Base-by-base conservation (phyloP, 306 rosid genomes). In the Lupinus albus region DNA sequence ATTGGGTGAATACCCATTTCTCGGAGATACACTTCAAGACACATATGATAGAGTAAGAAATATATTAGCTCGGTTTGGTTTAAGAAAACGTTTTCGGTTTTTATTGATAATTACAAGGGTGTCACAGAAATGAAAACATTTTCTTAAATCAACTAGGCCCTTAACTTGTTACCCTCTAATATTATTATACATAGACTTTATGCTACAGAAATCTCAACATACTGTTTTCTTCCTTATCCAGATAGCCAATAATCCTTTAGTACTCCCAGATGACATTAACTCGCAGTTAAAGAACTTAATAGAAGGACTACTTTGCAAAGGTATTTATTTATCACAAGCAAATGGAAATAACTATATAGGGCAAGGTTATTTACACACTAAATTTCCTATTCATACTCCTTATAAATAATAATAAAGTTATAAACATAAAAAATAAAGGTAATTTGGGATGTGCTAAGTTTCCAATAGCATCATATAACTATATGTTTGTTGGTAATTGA, bases 1-100 rank as follows among this genome's bases (percentile, higher is more conserved):
- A 41, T 64, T 88, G 64, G 99, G 99, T 16, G 85, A 82, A 47
- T 88, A 88, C 79, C 99, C 99, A 30, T 94, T 90, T 83, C 92
- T 94, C 13, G 99, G 99, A 66, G 99, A 94, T 73, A 86, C 99
- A 25, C 89, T 94, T 73, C 99, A 94, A 80, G 99, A 94, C 63
- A 94, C 99, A 12, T 93, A 93, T 62, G 99, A 94, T 71, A 90
- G 74, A 88, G 99, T 93, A 84, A 64, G 82, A 63, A 47, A 49
- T 42, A 70, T 4, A 55, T 25, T 25, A 25, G 30, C 0, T 2
- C 30, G 4, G 30, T 25, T 3, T 25, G 30, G 30, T 25, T 25
- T 25, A 25, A 2, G 30, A 25, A 25, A 25, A 25, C 4, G 30
- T 25, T 25, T 25, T 25, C 30, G 2, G 30, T 25, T 25, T 25